phyloP scores from a whole-genome alignment of 2,329 filamentous ascomycete species.

The Curvularia sp. region DNA sequence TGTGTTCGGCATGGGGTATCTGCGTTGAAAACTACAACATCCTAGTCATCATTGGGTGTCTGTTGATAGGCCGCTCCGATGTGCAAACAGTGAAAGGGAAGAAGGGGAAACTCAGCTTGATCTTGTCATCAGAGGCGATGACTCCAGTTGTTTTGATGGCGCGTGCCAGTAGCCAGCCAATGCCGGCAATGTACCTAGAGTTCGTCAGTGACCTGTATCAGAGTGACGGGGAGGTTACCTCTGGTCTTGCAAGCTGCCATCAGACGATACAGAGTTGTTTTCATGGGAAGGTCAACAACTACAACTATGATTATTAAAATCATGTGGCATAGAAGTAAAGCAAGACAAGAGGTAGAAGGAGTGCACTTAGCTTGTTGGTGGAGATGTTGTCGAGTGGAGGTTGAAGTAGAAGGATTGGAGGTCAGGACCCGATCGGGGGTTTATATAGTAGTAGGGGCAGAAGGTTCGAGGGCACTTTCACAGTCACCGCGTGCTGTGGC shows the following conservation, averaged over 20 bases:
- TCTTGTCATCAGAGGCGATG: background rate
- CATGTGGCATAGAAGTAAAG: background rate
- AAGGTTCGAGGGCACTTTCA: too few relatives aligned
- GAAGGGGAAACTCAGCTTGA: background rate
- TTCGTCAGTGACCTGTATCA: background rate
- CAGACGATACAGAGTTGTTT: constrained; percentile 5
- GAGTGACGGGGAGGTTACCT: too few relatives aligned
- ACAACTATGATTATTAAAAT: constrained; percentile 5
- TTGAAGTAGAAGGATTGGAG: background rate
- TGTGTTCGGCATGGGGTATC: background rate
- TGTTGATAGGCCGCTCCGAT: background rate
- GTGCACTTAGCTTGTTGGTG: background rate
- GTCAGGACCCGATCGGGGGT: background rate
- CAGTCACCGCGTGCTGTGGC: background rate
- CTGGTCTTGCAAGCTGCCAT: background rate
- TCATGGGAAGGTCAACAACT: constrained; percentile 1
- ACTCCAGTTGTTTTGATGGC: background rate
- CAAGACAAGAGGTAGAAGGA: background rate
- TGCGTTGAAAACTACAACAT: constrained; percentile 2
- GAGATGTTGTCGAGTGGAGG: background rate
- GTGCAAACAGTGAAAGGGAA: background rate
- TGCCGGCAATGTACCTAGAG: background rate
- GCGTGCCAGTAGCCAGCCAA: background rate
- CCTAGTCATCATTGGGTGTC: background rate
- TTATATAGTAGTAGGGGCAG: background rate